A percentile compares a stretch with the other conserved stretches of the same genome.
Evolutionary conservation across 371 early-diverging fungal genomes (phyloP).

Genomic region (Dichotomocladium elegans): DNA sequence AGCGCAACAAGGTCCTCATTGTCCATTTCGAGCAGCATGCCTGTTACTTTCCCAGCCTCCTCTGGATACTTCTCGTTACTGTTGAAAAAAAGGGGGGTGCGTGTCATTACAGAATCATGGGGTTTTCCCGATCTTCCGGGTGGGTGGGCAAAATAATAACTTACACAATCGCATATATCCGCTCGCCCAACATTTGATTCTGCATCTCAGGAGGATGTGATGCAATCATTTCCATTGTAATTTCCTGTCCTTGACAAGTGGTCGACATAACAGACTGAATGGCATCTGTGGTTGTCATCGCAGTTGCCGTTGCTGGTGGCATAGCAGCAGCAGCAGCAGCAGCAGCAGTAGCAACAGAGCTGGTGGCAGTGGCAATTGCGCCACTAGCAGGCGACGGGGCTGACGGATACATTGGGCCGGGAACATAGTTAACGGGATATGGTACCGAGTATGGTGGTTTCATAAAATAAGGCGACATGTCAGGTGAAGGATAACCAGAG

Average conservation of each 20-base stretch:
- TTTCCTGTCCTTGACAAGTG: conserved; percentile 1
- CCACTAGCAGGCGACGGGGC: not conserved
- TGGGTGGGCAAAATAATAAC: conserved; percentile 1
- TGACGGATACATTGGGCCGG: no score
- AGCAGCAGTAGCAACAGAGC: no score
- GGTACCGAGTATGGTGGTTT: not conserved
- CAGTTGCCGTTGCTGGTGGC: not conserved
- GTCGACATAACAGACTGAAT: no score
- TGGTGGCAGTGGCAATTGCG: not conserved
- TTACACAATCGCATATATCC: conserved; percentile 78
- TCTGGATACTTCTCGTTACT: conserved; percentile 54
- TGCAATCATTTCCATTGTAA: conserved; percentile 77
- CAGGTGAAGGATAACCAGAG: not conserved
- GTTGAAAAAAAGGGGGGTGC: not conserved
- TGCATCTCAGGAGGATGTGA: conserved; percentile 76
- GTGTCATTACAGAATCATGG: not conserved
- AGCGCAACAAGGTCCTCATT: conserved; percentile 82
- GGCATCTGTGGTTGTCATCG: not conserved
- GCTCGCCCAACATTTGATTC: conserved; percentile 93
- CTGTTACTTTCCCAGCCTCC: conserved; percentile 93
- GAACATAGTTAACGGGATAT: no score
- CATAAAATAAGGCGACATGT: not conserved
- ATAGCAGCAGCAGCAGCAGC: not conserved
- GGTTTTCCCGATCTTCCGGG: no score
- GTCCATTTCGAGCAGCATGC: conserved; percentile 97